Base-by-base conservation (phyloP, 306 rosid genomes). In the Vigna hirtella region DNA sequence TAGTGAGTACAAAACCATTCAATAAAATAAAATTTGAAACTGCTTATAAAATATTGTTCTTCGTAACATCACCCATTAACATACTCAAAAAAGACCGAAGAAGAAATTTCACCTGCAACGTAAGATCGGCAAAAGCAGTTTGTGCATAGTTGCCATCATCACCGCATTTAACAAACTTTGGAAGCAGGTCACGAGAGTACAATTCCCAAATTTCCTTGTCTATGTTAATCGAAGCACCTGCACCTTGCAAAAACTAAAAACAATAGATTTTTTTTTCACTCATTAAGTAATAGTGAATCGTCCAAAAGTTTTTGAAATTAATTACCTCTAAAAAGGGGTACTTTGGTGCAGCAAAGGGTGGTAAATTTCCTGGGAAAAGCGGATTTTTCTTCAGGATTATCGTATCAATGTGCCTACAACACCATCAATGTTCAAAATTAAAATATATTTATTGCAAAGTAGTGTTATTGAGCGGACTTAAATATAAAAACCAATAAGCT, bases 121-220 rank as follows among this genome's bases (percentile, higher is more conserved):
- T 78, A 55, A 92, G 93, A 87, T 92, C 96, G 69, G 83, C 78
- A 26, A 90, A 87, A 50, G 93, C 96, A 45, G 97, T 86, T 66
- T 85, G 66, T 16, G 90, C 97, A 77, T 90, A 90, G 77, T 87
- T 89, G 16, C 92, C 97, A 82, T 92, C 93, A 63, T 90, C 88
- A 4, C 97, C 92, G 0, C 84, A 48, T 17, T 50, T 53, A 50
- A 76, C 88, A 70, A 90, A 76, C 72, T 80, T 56, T 1, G 92
- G 93, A 83, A 92, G 87, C 70, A 92, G 36, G 83, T 85, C 51
- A 1, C 83, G 13, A 72, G 89, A 72, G 78, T 92, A 90, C 30
- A 82, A 6, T 42, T 87, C 81, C 96, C 90, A 85, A 61, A 92
- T 89, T 68, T 51, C 68, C 49, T 73, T 81, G 81, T 89, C 90